Conservation (phyloP, 2,329 filamentous ascomycete genomes). For the Pseudogymnoascus sp. region DNA sequence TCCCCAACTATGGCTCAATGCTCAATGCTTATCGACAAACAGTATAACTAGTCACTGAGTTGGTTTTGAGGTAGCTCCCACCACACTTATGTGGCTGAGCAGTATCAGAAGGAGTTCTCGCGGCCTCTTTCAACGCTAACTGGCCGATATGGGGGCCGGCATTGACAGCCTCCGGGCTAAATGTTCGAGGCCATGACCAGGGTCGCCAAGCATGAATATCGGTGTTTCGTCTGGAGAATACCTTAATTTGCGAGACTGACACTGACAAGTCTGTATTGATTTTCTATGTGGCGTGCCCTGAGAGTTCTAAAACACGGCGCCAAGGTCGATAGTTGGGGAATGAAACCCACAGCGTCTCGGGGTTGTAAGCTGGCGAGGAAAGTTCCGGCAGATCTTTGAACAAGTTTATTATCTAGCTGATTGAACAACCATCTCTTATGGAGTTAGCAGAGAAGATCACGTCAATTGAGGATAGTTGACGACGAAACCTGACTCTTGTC, state of each 20-base stretch:
- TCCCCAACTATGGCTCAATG: neutral
- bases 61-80: neutral
- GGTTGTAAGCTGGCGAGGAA: neutral
- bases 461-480: neutral
- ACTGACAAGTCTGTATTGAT: neutral
- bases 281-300: neutral
- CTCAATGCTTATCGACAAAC: neutral
- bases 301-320: neutral
- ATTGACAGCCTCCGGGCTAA: neutral
- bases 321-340: neutral
- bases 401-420: neutral
- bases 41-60: neutral
- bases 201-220: slow-evolving; percentile 2
- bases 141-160: neutral
- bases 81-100: neutral
- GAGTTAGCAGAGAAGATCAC: neutral
- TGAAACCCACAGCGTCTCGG: slow-evolving; percentile 1
- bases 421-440: neutral
- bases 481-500: neutral
- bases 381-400: neutral
- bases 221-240: neutral
- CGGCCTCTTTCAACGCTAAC: neutral
- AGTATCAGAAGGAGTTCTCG: neutral
- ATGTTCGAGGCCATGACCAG: neutral
- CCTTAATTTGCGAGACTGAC: neutral